Base-by-base conservation (phyloP, 345 rosid genomes). In the Cochlearia excelsa region DNA sequence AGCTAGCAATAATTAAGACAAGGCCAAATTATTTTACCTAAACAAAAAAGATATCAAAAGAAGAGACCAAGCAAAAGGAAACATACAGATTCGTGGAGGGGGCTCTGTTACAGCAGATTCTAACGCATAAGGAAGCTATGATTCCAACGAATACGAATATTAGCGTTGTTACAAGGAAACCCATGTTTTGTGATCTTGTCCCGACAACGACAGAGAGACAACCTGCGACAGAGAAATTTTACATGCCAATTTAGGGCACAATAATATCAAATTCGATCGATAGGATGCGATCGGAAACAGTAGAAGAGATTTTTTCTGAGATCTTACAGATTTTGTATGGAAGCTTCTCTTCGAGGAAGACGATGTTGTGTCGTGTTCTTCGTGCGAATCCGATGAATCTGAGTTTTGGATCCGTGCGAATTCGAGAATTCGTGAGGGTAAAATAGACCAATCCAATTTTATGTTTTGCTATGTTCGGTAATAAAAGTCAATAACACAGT, bases 61-160 rank as follows among this genome's bases (percentile, higher is more conserved):
- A 65, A 39, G 23, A 16, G 39, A 49, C 45, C 6, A 26, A 47
- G 28, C 30, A 30, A 3, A 46, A 42, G 26, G 57, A 50, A 45
- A 51, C 96, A 42, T 82, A 94, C 97, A 90, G 75, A 75, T 90
- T 94, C 6, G 99, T 59, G 57, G 97, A 81, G 42, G 96, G 93
- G 27, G 97, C 96, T 68, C 80, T 76, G 73, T 80, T 85, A 83
- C 84, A 94, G 80, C 96, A 94, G 63, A 90, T 87, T 82, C 93
- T 81, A 64, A 81, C 82, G 72, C 93, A 87, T 46, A 94, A 68
- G 5, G 86, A 80, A 29, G 82, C 82, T 52, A 94, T 84, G 57
- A 90, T 69, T 66, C 97, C 97, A 65, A 86, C 68, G 77, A 86
- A 87, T 8, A 59, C 69, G 80, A 90, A 94, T 51, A 87, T 85